Conservation (phyloP, 495 filamentous ascomycete genomes). For the Lophiotrema nucula region DNA sequence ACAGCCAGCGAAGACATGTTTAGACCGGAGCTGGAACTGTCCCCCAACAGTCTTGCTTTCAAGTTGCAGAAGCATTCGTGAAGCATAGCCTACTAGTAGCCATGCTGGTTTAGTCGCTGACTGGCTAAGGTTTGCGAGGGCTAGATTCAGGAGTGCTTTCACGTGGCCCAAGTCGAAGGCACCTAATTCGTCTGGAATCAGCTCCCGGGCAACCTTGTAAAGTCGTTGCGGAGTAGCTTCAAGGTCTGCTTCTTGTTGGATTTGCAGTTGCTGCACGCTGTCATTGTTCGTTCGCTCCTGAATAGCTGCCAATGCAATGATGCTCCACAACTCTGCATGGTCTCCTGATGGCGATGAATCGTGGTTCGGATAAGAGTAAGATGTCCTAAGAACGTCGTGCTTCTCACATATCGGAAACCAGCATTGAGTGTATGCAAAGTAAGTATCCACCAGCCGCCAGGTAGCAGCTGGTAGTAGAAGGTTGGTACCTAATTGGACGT, state of each 20-base stretch:
- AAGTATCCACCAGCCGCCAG: constrained; percentile 66
- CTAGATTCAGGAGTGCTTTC: constrained; percentile 62
- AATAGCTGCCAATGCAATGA: constrained; percentile 56
- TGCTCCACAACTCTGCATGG: constrained; percentile 65
- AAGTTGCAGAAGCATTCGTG: constrained; percentile 56
- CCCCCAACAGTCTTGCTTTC: constrained; percentile 38
- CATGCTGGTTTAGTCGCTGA: constrained; percentile 57
- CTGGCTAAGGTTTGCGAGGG: constrained; percentile 58
- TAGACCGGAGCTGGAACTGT: constrained; percentile 43
- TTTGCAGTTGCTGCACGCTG: background rate
- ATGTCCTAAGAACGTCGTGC: constrained; percentile 59
- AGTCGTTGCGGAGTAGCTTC: constrained; percentile 43
- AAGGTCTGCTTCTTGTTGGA: background rate
- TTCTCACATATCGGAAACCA: constrained; percentile 75
- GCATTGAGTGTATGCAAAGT: constrained; percentile 68
- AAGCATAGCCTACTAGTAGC: constrained; percentile 62
- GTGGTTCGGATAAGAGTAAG: constrained; percentile 49
- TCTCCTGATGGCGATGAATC: constrained; percentile 46
- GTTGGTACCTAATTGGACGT: background rate
- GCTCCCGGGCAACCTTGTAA: constrained; percentile 56
- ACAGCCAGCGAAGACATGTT: constrained; percentile 59
- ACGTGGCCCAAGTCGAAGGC: constrained; percentile 60
- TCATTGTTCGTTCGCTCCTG: constrained; percentile 30
- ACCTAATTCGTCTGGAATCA: constrained; percentile 61
- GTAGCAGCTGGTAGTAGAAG: constrained; percentile 55